Evolutionary conservation across 371 early-diverging fungal species (phyloP).

Genomic region (Gilbertella persicaria): DNA sequence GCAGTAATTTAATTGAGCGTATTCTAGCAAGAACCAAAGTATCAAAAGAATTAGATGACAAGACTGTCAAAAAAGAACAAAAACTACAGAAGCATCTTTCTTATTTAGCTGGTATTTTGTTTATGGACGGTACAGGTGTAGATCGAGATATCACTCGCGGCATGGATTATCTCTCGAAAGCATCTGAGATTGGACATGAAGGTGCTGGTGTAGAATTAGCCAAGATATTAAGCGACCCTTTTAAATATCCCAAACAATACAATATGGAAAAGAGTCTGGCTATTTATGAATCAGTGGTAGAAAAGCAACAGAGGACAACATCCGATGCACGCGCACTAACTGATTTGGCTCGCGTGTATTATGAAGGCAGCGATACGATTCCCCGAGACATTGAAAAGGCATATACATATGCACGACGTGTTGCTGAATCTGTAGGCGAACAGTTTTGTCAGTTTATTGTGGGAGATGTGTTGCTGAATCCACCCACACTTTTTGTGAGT

Average conservation of each 20-base stretch:
- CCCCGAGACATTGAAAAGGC: conserved; percentile 43
- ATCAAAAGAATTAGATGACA: not conserved
- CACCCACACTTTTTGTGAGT: conserved; percentile 9
- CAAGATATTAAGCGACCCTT: conserved; percentile 39
- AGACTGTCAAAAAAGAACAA: conserved; percentile 12
- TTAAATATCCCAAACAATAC: conserved; percentile 43
- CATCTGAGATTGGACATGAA: conserved; percentile 34
- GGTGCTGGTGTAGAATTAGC: conserved; percentile 42
- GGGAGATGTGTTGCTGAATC: conserved; percentile 38
- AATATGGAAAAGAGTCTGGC: conserved; percentile 36
- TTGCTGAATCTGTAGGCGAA: conserved; percentile 44
- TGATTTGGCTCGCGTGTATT: conserved; percentile 44
- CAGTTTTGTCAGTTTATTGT: conserved; percentile 54
- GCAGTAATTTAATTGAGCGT: conserved; percentile 15
- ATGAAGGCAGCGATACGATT: conserved; percentile 41
- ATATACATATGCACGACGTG: conserved; percentile 41
- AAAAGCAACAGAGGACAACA: conserved; percentile 4
- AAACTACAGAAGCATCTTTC: conserved; percentile 15
- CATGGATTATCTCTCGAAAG: conserved; percentile 27
- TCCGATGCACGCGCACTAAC: conserved; percentile 40
- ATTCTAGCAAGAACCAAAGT: conserved; percentile 6
- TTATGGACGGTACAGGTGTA: conserved; percentile 41
- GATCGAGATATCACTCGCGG: conserved; percentile 28
- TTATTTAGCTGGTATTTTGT: conserved; percentile 37
- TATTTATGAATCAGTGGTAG: conserved; percentile 33